Evolutionary conservation across 306 rosid species (phyloP), one percentile per base, ranked within the genome.

Genomic region (Fagus sylvatica): DNA sequence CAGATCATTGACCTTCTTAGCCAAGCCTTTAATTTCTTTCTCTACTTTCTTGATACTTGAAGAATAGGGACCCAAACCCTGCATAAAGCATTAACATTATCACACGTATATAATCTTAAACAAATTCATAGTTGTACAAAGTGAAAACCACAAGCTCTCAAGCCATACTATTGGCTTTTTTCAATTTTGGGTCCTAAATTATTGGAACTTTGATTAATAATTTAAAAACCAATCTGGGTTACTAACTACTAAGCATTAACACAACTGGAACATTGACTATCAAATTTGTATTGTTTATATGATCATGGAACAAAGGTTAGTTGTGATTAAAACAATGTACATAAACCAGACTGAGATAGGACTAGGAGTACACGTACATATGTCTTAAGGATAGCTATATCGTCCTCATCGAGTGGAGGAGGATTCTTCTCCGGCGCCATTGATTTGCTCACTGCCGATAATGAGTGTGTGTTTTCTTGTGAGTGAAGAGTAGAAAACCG

Each of bases 51-150:
- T 96, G 49, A 93, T 96, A 73, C 85, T 85, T 95, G 73, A 95
- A 56, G 98, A 93, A 61, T 95, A 95, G 40, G 99, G 99, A 49
- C 99, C 99, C 73, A 95, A 91, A 4, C 99, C 99, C 99, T 95
- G 91, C 78, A 56, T 0, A 78, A 34, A 59, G 75, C 83, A 79
- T 73, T 43, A 70, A 72, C 32, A 37, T 61, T 33, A 57, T 28
- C 46, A 53, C 39, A 64, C 1, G 2, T 6, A 37, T 37, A 37
- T 37, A 37, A 17, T 5, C 8, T 4, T 62, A n/a, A 62, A 62
- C n/a, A 62, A 8, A 32, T 1, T 62, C 15, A 62, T 15, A 33
- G 42, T 62, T 37, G 48, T 37, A 65, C 13, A 65, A 39, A 8
- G 64, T 28, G 28, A 65, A 17, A 43, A 65, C 16, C 15, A 65